Base-by-base conservation (phyloP, 139 green algal genomes). In the Eudorina sp. region DNA sequence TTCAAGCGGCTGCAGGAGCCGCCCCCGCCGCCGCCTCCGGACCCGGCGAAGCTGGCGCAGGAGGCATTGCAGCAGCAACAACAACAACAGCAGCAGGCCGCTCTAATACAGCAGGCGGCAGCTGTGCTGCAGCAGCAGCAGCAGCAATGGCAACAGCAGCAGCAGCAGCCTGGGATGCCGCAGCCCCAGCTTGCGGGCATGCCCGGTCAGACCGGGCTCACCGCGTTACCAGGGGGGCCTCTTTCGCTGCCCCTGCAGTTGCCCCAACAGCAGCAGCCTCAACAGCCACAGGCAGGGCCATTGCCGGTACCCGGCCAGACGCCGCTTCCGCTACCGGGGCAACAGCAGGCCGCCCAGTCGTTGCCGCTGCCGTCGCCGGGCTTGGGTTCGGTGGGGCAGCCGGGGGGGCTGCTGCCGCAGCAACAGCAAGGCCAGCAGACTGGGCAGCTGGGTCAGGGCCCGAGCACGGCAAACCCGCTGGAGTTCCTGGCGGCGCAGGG, bases 71-170 rank as follows among this genome's bases (percentile, higher is more conserved):
- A 73, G 7, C 53, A 84, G 34, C 53, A 89, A 29, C 73, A 79
- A 55, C 51, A 84, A 34, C 84, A 69, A 46, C 53, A 84, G 40
- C 68, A 36, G 4, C 70, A 58, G 19, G 68, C 68, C 14, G 40
- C 21, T 8, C 27, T 77, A 36, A 21, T 53, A 36, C 84, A 72
- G 34, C 27, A 66, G 25, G 73, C 73, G 23, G 73, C 45, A 11
- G 45, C 25, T 23, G 46, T 79, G 46, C 68, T 51, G 48, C 69
- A 89, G 84, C 84, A 89, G 70, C 38, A 55, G 53, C 70, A 79
- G 70, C 70, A 58, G 70, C 70, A 53, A 55, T 13, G 9, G 9
- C 48, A 55, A 55, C 48, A 55, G 48, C 55, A 34, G 55, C 55
- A 68, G 55, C 55, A 68, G 21, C 55, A 68, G 55, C 55, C 23